Evolutionary conservation across 1,139 yeast genomes (phyloP), one percentile per base, ranked within the genome.

Genomic region (Protomyces inundatus): DNA sequence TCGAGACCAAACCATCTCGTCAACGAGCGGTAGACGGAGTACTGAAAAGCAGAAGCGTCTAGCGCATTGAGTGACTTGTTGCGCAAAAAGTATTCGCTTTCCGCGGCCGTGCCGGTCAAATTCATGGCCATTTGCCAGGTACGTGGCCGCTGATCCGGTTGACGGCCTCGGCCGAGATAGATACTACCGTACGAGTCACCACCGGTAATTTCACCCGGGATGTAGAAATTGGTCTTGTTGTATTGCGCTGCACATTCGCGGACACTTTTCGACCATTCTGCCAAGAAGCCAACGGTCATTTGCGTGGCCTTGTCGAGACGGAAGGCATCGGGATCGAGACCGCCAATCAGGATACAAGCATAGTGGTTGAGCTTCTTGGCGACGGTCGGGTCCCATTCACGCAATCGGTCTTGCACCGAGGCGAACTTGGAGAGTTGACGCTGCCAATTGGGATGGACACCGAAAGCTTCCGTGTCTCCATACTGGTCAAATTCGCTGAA

Each of bases 151-250:
- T 62, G 65, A 57, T 58, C 65, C 23, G 66, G 66, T 16, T 65
- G 61, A 34, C 65, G 52, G 6, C 66, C 66, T 32, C 66, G 66
- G 10, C 65, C 65, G 33, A 59, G 45, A 34, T 61, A 65, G 55
- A 65, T 65, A 16, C 64, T 45, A 4, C 66, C 66, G 45, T 57
- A 61, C 12, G 63, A 56, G 36, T 61, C 60, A 12, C 65, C 64
- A 36, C 66, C 66, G 16, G 65, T 62, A 32, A 65, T 61, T 39
- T 65, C 66, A 16, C 66, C 66, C 10, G 65, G 65, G n/a, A 65
- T 65, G 61, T 56, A 57, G 51, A 65, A 61, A 51, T 65, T 65
- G 23, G 50, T 50, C 54, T 65, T 65, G 56, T 54, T 54, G 58
- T 52, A 57, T 9, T 32, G 36, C 2, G 52, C 54, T 4, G 66